Percentiles rank a stretch among this genome's conserved stretches.
These are phyloP conservation scores for Tulasnella sp. DNA, from an alignment of 768 basidiomycete genomes.

Conservation along the genomic window DNA sequence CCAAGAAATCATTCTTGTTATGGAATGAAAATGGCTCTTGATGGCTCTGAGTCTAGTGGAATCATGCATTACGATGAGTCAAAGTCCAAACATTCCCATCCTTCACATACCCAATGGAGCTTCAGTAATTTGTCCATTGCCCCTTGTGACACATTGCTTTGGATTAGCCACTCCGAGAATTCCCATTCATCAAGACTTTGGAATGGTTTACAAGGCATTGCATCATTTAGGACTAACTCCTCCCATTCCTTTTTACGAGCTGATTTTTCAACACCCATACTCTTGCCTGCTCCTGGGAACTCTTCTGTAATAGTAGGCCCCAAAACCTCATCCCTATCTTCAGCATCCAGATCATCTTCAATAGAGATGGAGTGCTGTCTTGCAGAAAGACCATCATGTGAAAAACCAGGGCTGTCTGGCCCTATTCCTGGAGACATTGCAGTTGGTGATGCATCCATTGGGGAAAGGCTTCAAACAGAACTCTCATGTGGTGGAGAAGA, in stretches of 20 bases:
- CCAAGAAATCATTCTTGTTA: background rate
- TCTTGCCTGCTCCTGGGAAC: too few species aligned
- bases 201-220: conserved; percentile 6
- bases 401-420: too few species aligned
- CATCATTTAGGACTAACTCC: too few species aligned
- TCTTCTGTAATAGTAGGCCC: too few species aligned
- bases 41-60: background rate
- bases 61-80: background rate
- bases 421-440: too few species aligned
- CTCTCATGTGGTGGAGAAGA: conserved; percentile 33
- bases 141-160: background rate
- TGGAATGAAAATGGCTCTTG: conserved; percentile 2
- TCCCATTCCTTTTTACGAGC: too few species aligned
- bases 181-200: conserved; percentile 18
- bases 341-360: too few species aligned
- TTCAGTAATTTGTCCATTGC: conserved; percentile 12
- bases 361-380: too few species aligned
- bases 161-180: conserved; percentile 10
- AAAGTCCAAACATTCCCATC: background rate
- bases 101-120: background rate
- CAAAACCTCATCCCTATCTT: too few species aligned
- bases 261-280: too few species aligned
- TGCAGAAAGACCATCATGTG: too few species aligned
- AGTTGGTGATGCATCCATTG: too few species aligned
- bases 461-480: background rate